phyloP scores from a whole-genome alignment of 208 protist genomes.

The Borovskyia barvae region DNA sequence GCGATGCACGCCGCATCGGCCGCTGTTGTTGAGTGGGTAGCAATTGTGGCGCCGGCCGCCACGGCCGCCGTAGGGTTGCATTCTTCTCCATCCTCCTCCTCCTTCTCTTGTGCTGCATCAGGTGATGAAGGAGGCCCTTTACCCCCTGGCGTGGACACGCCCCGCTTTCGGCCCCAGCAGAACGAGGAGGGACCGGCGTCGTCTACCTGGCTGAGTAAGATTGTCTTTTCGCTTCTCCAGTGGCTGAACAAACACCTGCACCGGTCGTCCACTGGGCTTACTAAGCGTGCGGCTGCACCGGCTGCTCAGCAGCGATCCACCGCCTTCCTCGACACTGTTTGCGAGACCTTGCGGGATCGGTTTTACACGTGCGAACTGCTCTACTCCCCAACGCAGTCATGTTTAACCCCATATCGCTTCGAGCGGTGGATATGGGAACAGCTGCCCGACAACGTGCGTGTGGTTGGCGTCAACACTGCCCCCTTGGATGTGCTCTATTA shows the following conservation, averaged over 20 bases:
- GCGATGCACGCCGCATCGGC: no score
- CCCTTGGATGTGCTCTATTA: conserved; percentile 58
- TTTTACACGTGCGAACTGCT: conserved; percentile 41
- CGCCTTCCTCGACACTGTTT: conserved; percentile 22
- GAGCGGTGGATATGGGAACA: conserved; percentile 49
- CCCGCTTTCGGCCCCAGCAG: no score
- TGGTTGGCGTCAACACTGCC: conserved; percentile 70
- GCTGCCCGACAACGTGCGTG: conserved; percentile 51
- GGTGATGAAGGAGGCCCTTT: no score
- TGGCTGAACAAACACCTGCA: no score
- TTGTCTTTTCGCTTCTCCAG: no score
- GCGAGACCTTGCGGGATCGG: conserved; percentile 14
- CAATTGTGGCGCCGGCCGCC: background rate
- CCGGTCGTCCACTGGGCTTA: no score
- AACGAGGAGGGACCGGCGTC: no score
- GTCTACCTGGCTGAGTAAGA: no score
- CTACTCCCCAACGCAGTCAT: conserved; percentile 34
- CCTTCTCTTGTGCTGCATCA: no score
- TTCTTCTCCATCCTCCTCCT: no score
- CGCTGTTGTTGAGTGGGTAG: conserved; percentile 18
- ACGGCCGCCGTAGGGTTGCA: no score
- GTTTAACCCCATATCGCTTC: conserved; percentile 34
- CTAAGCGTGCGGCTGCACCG: background rate
- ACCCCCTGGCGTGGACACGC: no score
- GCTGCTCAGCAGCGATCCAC: background rate